Percentiles rank a stretch among this genome's conserved stretches.
These are phyloP conservation scores for Ophiostoma ulmi DNA, from an alignment of 2,329 filamentous ascomycete genomes.

Conservation along the genomic window DNA sequence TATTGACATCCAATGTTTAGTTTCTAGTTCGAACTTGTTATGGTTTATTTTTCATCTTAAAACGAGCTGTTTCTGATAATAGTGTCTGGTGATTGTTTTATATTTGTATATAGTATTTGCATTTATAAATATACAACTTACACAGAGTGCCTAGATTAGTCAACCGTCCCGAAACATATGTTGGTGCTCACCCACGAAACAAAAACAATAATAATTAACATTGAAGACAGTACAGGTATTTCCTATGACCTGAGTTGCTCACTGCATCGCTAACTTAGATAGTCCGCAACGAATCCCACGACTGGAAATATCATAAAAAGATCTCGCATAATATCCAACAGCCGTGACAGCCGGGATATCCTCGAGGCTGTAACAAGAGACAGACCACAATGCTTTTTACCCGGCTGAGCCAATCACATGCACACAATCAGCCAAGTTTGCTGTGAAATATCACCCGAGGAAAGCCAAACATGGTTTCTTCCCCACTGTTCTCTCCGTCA, in stretches of 20 bases:
- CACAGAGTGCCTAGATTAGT: too few species aligned
- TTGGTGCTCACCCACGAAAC: not conserved
- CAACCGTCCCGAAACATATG: too few species aligned
- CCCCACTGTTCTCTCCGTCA: not conserved
- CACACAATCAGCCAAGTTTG: not conserved
- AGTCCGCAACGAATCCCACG: not conserved
- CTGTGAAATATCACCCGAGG: conserved; percentile 18
- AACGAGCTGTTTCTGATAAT: too few species aligned
- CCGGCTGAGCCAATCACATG: conserved; percentile 22
- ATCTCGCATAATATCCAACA: not conserved
- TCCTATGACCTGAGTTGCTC: not conserved
- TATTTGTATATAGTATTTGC: too few species aligned
- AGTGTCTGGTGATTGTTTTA: too few species aligned
- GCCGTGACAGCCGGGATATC: not conserved
- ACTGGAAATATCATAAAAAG: too few species aligned
- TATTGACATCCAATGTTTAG: too few species aligned
- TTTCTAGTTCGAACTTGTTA: too few species aligned
- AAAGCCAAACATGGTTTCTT: not conserved
- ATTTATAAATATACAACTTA: too few species aligned
- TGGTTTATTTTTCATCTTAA: too few species aligned
- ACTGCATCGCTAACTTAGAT: not conserved
- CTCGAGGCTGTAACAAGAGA: not conserved
- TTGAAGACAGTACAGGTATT: too few species aligned
- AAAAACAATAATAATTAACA: not conserved
- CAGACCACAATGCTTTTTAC: not conserved